A percentile compares a stretch with the other conserved stretches of the same genome.
These are phyloP conservation scores for Colletotrichum costaricense DNA, from an alignment of 2,329 filamentous ascomycete genomes.

Conservation along the genomic window DNA sequence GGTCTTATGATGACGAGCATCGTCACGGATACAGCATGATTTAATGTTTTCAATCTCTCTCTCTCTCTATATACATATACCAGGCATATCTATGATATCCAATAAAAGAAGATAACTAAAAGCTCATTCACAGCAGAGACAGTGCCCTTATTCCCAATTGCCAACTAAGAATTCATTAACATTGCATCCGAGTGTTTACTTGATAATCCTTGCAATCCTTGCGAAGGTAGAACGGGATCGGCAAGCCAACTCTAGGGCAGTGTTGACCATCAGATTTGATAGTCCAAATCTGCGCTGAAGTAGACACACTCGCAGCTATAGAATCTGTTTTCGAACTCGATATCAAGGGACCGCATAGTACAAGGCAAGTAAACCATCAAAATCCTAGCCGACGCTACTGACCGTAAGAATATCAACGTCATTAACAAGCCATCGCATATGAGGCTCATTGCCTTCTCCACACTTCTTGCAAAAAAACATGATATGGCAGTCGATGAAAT, in stretches of 20 bases:
- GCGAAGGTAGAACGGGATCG: neutral
- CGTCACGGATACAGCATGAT: neutral
- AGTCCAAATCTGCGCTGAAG: neutral
- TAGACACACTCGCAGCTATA: neutral
- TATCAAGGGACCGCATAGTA: neutral
- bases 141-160: too few species aligned
- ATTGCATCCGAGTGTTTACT: neutral
- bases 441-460: neutral
- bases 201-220: too few species aligned
- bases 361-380: neutral
- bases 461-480: neutral
- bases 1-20: neutral
- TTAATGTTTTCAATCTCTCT: neutral
- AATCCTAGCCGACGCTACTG: slow-evolving; percentile 7
- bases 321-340: neutral
- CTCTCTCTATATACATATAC: neutral
- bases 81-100: neutral
- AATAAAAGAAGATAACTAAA: neutral
- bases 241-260: neutral
- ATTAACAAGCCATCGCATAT: neutral
- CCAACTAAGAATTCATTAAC: too few species aligned
- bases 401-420: neutral
- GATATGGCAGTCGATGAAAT: neutral
- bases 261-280: neutral
- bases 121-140: too few species aligned